phyloP scores from a whole-genome alignment of 169 alveolate genomes.

The Plasmodium adleri region DNA sequence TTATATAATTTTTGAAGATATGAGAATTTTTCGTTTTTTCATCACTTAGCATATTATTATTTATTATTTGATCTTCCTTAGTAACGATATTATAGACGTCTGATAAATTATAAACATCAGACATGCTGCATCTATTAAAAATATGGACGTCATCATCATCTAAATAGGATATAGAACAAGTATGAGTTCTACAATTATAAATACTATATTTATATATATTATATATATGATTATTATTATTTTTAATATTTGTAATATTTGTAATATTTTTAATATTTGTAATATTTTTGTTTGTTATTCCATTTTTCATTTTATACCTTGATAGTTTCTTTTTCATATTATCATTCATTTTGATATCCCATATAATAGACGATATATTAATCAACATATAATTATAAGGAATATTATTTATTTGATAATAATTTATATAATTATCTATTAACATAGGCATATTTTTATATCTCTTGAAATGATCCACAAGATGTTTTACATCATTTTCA shows the following conservation, averaged over 20 bases:
- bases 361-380: constrained; percentile 1
- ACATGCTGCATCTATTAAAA: no score
- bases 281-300: neutral
- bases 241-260: neutral
- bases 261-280: no score
- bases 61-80: no score
- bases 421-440: constrained; percentile 9
- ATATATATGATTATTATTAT: neutral
- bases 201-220: neutral
- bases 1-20: no score
- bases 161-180: no score
- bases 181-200: no score
- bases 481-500: constrained; percentile 17
- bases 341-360: neutral
- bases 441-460: constrained; percentile 17
- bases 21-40: no score
- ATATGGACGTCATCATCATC: no score
- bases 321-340: neutral
- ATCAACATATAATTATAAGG: constrained; percentile 35
- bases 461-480: neutral
- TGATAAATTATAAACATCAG: no score
- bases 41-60: no score
- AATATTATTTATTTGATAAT: neutral
- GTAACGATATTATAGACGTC: no score
- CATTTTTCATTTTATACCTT: neutral